Conservation (phyloP, 2,329 filamentous ascomycete species). For the Raffaelea arxii region DNA sequence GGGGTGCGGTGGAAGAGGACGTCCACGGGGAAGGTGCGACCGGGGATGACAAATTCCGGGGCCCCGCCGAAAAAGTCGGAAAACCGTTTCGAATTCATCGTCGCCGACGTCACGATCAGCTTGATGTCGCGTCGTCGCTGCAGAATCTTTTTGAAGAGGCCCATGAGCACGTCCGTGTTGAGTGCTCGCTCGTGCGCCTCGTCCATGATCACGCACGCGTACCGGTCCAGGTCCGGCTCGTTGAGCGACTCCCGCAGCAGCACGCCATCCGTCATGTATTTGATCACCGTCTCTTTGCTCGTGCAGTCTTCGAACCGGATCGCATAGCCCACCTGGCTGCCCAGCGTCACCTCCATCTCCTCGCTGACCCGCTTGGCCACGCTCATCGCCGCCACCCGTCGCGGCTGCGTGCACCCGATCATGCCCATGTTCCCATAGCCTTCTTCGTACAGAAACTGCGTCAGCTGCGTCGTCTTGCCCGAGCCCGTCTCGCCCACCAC, state of each 20-base stretch:
- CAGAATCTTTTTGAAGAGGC: constrained; percentile 93
- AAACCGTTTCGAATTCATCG: constrained; percentile 96
- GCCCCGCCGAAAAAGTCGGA: constrained; percentile 93
- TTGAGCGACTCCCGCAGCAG: constrained; percentile 86
- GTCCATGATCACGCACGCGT: constrained; percentile 99
- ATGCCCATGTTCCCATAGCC: constrained; percentile 81
- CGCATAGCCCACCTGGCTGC: constrained; percentile 83
- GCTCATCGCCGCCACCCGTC: constrained; percentile 96
- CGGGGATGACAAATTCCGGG: constrained; percentile 92
- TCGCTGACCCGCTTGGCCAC: constrained; percentile 96
- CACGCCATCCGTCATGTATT: constrained; percentile 99
- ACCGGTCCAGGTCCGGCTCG: constrained; percentile 86
- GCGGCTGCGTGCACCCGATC: constrained; percentile 93
- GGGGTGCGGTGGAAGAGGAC: constrained; percentile 91
- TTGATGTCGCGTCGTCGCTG: constrained; percentile 84
- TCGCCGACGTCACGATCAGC: constrained; percentile 94
- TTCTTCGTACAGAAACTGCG: constrained; percentile 92
- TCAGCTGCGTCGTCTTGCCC: constrained; percentile 94
- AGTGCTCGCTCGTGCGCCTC: constrained; percentile 94
- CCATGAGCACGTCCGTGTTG: constrained; percentile 96
- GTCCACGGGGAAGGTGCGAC: constrained; percentile 93
- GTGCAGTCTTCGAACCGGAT: constrained; percentile 99
- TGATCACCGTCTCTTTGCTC: constrained; percentile 88
- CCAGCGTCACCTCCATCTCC: constrained; percentile 92
- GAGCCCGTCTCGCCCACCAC: constrained; percentile 96